These are phyloP conservation scores for Alternaria sp. DNA, from an alignment of 2,329 filamentous ascomycete species.

Conservation along the genomic window DNA sequence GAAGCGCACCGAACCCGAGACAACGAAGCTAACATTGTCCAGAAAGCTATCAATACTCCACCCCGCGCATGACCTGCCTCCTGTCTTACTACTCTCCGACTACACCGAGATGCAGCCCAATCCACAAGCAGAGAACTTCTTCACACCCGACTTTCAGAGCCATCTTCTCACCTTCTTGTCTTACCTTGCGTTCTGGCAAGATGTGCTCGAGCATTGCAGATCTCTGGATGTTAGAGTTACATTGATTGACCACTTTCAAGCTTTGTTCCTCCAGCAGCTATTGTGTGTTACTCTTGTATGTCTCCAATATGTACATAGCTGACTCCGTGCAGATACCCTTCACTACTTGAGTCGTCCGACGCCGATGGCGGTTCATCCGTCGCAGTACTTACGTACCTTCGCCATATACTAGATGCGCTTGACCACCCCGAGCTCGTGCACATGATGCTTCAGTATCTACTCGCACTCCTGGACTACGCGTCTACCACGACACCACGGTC, in stretches of 20 bases:
- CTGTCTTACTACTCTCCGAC: constrained; percentile 87
- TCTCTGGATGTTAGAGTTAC: constrained; percentile 92
- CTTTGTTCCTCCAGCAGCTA: constrained; percentile 93
- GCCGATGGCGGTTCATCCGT: constrained; percentile 96
- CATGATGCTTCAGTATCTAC: constrained; percentile 88
- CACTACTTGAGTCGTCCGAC: constrained; percentile 93
- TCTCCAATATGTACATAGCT: constrained; percentile 10
- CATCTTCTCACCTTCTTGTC: constrained; percentile 94
- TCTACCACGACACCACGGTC: constrained; percentile 44
- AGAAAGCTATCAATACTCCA: constrained; percentile 84
- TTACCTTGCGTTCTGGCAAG: constrained; percentile 96
- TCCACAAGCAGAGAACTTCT: constrained; percentile 71
- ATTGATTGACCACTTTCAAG: constrained; percentile 93
- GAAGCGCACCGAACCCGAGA: constrained; percentile 5
- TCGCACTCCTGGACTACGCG: constrained; percentile 73
- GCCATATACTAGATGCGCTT: constrained; percentile 86
- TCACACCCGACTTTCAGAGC: constrained; percentile 76
- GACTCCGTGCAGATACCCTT: constrained; percentile 74
- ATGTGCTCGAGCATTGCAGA: constrained; percentile 93
- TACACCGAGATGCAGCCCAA: constrained; percentile 75
- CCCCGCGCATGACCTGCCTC: constrained; percentile 74
- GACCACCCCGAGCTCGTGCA: constrained; percentile 95
- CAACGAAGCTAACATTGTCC: constrained; percentile 12
- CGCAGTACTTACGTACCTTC: constrained; percentile 91
- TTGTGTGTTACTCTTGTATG: constrained; percentile 62